A percentile compares a stretch with the other conserved stretches of the same genome.
These are phyloP conservation scores for Vitellaria paradoxa DNA, from an alignment of 179 eudicot genomes.

Conservation along the genomic window DNA sequence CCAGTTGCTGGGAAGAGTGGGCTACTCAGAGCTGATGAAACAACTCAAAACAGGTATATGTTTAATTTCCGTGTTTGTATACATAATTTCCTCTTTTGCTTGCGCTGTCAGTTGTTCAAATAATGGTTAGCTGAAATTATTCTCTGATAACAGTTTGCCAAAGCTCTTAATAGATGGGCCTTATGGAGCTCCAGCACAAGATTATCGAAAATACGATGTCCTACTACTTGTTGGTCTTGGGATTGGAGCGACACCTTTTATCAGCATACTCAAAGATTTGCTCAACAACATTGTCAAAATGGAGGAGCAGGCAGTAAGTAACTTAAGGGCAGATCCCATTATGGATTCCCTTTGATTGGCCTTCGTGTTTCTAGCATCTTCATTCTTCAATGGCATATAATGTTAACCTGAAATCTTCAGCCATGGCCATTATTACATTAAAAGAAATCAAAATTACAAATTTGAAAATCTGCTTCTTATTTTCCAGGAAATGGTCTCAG, in stretches of 20 bases:
- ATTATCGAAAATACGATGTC: conserved; percentile 83
- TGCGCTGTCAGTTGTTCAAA: neutral
- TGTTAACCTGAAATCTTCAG: neutral
- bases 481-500: conserved; percentile 39
- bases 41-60: conserved; percentile 58
- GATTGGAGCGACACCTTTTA: conserved; percentile 95
- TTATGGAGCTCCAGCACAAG: conserved; percentile 97
- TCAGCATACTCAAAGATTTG: conserved; percentile 87
- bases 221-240: conserved; percentile 89
- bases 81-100: neutral
- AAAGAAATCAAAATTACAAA: conserved; percentile 16
- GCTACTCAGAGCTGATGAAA: conserved; percentile 90
- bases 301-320: conserved; percentile 76
- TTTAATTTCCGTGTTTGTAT: neutral
- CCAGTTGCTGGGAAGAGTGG: conserved; percentile 82
- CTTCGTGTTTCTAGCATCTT: conserved; percentile 13
- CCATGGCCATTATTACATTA: neutral
- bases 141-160: conserved; percentile 59
- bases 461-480: conserved; percentile 13
- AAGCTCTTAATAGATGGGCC: conserved; percentile 91
- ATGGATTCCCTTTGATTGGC: neutral
- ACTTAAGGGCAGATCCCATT: neutral
- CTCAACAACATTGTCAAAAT: conserved; percentile 75
- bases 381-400: conserved; percentile 11
- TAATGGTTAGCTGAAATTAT: conserved; percentile 10